A percentile compares a stretch with the other conserved stretches of the same genome.
phyloP scores from a whole-genome alignment of 23 red algal species.

The Gracilaria gracilis region DNA sequence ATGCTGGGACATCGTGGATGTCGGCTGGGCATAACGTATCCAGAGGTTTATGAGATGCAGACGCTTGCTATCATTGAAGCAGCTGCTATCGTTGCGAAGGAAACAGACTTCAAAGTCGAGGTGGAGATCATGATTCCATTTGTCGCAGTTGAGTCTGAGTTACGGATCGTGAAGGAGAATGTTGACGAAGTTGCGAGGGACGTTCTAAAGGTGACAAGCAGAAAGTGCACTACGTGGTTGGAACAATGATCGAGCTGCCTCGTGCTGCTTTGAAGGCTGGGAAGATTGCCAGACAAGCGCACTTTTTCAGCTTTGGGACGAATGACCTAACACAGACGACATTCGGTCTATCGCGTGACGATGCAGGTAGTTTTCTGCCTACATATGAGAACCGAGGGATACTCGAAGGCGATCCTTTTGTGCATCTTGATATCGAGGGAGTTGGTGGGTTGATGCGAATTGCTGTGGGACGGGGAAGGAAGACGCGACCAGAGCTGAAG shows the following conservation, averaged over 20 bases:
- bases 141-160: conserved; percentile 43
- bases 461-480: conserved; percentile 54
- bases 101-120: conserved; percentile 10
- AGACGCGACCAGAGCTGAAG: conserved; percentile 37
- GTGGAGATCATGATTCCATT: conserved; percentile 72
- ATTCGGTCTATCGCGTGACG: conserved; percentile 63
- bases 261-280: conserved; percentile 49
- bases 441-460: conserved; percentile 57
- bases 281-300: conserved; percentile 54
- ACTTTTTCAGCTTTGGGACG: conserved; percentile 69
- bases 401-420: conserved; percentile 53
- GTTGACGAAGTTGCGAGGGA: conserved; percentile 41
- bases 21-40: conserved; percentile 61
- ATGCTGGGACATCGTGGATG: conserved; percentile 69
- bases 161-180: conserved; percentile 38
- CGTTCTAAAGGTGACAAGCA: not conserved
- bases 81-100: conserved; percentile 32
- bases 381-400: conserved; percentile 53
- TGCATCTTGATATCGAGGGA: conserved; percentile 39
- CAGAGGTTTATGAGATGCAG: conserved; percentile 71
- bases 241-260: conserved; percentile 73
- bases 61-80: conserved; percentile 53
- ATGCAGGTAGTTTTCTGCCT: conserved; percentile 62
- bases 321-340: conserved; percentile 73
- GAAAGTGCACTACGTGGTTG: conserved; percentile 48